Base-by-base conservation (phyloP, 805 yeast genomes). In the Ogataea siamensis region DNA sequence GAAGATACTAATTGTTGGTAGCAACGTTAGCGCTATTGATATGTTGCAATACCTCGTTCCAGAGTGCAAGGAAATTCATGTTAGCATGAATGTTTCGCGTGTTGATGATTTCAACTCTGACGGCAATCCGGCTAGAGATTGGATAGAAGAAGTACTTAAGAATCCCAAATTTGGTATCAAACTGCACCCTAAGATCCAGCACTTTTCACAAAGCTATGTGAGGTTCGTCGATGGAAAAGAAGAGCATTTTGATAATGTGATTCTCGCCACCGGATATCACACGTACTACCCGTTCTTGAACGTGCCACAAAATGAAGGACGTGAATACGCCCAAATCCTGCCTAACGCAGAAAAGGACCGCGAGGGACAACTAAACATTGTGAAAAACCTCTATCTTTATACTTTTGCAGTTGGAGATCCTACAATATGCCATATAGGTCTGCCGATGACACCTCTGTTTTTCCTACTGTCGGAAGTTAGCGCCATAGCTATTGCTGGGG, bases 1-100 rank as follows among this genome's bases (percentile, higher is more conserved):
- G 38, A 58, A 49, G n/a, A 62, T 64, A 3, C 25, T 57, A 13
- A 26, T 57, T 10, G 53, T 58, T 21, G 63, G 59, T 13, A 39
- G 75, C 46, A 74, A 78, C 12, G 76, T 87, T 4, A 75, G 85
- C 39, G 93, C 87, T 7, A 70, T 76, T 13, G 95, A 86, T 50
- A 49, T 73, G 5, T 51, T 69, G 7, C 76, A 71, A 49, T 71
- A 72, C 40, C 49, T 63, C n/a, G 36, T 57, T 22, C 55, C 70
- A 9, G 32, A 19, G 13, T 42, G 47, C 21, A 58, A 12, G 46
- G 53, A 25, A 29, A 46, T 24, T 42, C 52, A 11, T 37, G 51
- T 16, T 44, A 56, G 23, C 37, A 27, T 24, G 15, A 43, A 36
- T 28, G 11, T 22, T 11, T 24, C 29, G 16, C 10, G 16, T 22